A percentile compares a stretch with the other conserved stretches of the same genome.
Conservation (phyloP, 2,329 filamentous ascomycete species). For the Colletotrichum plurivorum region DNA sequence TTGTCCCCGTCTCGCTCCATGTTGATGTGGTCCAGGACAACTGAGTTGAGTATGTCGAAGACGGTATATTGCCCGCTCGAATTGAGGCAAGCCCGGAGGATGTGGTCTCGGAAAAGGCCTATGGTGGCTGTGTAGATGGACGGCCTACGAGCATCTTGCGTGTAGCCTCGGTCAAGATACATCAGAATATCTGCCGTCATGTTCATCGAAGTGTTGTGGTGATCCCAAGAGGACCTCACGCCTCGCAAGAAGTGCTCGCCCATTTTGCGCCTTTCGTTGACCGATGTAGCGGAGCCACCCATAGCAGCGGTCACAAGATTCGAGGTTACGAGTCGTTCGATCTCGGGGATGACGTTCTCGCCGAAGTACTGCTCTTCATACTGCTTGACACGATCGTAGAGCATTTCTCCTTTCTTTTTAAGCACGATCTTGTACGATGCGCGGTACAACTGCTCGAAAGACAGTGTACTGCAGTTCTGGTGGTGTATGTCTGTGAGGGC, state of each 20-base stretch:
- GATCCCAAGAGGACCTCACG: constrained; percentile 85
- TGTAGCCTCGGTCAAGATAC: constrained; percentile 94
- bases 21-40: constrained; percentile 90
- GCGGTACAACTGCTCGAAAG: constrained; percentile 96
- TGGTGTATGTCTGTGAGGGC: constrained; percentile 91
- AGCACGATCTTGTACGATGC: constrained; percentile 94
- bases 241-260: constrained; percentile 87
- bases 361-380: constrained; percentile 89
- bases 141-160: constrained; percentile 76
- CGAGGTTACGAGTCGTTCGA: constrained; percentile 79
- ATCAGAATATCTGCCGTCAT: constrained; percentile 98
- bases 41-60: constrained; percentile 81
- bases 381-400: constrained; percentile 85
- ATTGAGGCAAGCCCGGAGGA: constrained; percentile 75
- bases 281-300: constrained; percentile 75
- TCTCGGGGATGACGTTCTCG: constrained; percentile 78
- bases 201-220: constrained; percentile 93
- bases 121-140: constrained; percentile 90
- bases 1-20: constrained; percentile 93
- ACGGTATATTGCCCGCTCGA: constrained; percentile 66
- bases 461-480: constrained; percentile 89
- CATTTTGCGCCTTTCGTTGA: constrained; percentile 82
- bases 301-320: constrained; percentile 69
- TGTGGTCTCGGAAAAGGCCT: constrained; percentile 88
- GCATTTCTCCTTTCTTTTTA: constrained; percentile 84